Percentiles rank a stretch among this genome's conserved stretches.
phyloP scores from a whole-genome alignment of 495 filamentous ascomycete species.

The Clavariopsis aquatica region DNA sequence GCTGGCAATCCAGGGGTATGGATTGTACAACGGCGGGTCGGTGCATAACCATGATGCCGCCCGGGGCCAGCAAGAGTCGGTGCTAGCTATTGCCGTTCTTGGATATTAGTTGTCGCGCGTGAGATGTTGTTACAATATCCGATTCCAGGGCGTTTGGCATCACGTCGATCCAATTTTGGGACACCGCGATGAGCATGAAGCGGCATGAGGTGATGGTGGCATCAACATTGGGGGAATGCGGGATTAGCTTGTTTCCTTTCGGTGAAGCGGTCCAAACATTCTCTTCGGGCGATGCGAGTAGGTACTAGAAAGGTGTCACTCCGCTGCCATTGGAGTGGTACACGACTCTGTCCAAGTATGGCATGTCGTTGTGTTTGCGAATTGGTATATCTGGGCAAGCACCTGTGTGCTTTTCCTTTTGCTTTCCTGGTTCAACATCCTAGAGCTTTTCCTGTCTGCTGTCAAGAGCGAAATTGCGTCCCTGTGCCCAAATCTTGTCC shows the following conservation, averaged over 20 bases:
- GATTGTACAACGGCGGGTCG: background rate
- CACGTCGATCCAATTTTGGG: background rate
- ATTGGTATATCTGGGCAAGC: background rate
- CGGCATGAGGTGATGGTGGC: background rate
- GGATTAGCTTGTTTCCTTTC: constrained; percentile 3
- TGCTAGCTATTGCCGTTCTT: background rate
- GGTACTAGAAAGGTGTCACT: background rate
- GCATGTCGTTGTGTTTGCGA: constrained; percentile 11
- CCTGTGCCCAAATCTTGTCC: background rate
- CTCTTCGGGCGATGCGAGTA: constrained; percentile 7
- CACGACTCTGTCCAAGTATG: constrained; percentile 1
- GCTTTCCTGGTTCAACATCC: background rate
- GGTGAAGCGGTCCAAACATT: constrained; percentile 19
- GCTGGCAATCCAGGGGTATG: background rate
- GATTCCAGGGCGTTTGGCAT: constrained; percentile 2
- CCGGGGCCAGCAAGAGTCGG: background rate
- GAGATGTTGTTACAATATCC: constrained; percentile 2
- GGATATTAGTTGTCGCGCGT: background rate
- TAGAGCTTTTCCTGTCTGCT: background rate
- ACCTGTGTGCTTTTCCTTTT: background rate
- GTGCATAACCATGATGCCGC: background rate
- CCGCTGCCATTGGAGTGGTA: background rate
- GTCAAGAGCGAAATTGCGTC: background rate
- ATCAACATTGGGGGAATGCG: constrained; percentile 3
- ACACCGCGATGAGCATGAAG: background rate